Percentiles rank a stretch among this genome's conserved stretches.
phyloP scores from a whole-genome alignment of 306 rosid genomes.

The Spatholobus suberectus region DNA sequence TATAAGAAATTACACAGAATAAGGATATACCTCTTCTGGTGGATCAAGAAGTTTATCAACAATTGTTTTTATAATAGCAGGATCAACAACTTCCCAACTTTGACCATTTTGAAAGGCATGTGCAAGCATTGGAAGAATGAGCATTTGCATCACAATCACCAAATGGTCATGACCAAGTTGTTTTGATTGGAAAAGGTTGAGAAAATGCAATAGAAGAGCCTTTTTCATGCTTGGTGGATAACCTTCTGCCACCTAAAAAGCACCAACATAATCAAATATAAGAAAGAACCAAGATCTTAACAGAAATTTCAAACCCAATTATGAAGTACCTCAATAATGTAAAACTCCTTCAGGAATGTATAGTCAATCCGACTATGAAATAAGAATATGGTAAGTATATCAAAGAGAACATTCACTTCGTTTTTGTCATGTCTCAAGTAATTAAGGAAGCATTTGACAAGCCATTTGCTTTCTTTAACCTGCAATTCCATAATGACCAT shows the following conservation, averaged over 20 bases:
- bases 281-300: conserved; percentile 15
- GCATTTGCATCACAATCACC: conserved; percentile 98
- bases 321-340: conserved; percentile 85
- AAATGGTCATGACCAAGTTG: conserved; percentile 91
- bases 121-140: conserved; percentile 98
- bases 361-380: conserved; percentile 91
- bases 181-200: conserved; percentile 87
- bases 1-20: conserved; percentile 6
- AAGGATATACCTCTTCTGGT: conserved; percentile 86
- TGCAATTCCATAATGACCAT: conserved; percentile 48
- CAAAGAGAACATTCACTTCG: conserved; percentile 99
- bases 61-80: conserved; percentile 79
- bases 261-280: conserved; percentile 32
- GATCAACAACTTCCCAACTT: conserved; percentile 99
- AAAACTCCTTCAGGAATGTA: conserved; percentile 96
- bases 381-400: conserved; percentile 92
- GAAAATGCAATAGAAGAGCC: conserved; percentile 82
- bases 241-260: conserved; percentile 93
- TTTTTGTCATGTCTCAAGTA: conserved; percentile 88
- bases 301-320: conserved; percentile 24
- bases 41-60: conserved; percentile 99
- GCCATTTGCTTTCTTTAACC: conserved; percentile 99
- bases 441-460: conserved; percentile 96
- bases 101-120: conserved; percentile 96
- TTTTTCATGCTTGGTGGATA: conserved; percentile 82